Conservation (phyloP, 805 yeast species). For the Sungouiella thailandica region DNA sequence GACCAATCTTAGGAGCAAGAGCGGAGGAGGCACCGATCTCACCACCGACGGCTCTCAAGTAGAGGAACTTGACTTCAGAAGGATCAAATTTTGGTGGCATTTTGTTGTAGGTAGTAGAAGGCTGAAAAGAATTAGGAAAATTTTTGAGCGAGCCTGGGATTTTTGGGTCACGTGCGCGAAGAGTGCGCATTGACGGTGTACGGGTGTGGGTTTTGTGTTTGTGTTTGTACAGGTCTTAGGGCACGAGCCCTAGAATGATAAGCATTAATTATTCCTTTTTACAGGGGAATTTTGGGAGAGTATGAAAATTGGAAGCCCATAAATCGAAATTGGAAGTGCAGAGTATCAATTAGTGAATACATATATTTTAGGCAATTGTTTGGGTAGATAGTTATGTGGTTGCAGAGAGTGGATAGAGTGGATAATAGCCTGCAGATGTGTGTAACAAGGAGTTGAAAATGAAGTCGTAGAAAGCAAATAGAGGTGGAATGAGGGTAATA, state of each 20-base stretch:
- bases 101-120: constrained; percentile 16
- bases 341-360: too few relatives aligned
- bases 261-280: too few relatives aligned
- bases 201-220: neutral
- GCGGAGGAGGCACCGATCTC: constrained; percentile 99
- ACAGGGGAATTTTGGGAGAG: too few relatives aligned
- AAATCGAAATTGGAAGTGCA: too few relatives aligned
- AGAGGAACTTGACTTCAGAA: constrained; percentile 94
- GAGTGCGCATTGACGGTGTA: neutral
- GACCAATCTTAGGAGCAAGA: constrained; percentile 99
- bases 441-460: too few relatives aligned
- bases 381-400: too few relatives aligned
- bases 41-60: constrained; percentile 99
- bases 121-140: constrained; percentile 7
- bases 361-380: too few relatives aligned
- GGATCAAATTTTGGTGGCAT: constrained; percentile 99
- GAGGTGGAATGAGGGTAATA: too few relatives aligned
- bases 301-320: too few relatives aligned
- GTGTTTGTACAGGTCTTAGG: neutral
- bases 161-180: constrained; percentile 10
- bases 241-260: constrained; percentile 1
- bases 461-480: too few relatives aligned
- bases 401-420: too few relatives aligned
- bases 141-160: constrained; percentile 11
- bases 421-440: too few relatives aligned